These are phyloP conservation scores for Candida sp. DNA, from an alignment of 1,139 yeast genomes.

Conservation along the genomic window DNA sequence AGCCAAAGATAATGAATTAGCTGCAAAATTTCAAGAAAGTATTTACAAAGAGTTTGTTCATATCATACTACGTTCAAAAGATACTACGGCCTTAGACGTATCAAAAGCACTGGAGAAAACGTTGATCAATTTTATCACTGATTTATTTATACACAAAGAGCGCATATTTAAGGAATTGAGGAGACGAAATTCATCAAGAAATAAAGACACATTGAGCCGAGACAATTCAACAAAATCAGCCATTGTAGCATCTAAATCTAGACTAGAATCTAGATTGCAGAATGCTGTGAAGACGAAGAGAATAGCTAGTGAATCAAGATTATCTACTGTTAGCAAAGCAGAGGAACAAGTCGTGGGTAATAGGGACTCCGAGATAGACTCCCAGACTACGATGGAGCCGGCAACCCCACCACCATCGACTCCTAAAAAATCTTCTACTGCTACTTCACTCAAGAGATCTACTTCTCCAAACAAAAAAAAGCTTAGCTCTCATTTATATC, in stretches of 20 bases:
- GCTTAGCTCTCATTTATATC: conserved; percentile 22
- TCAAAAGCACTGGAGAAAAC: conserved; percentile 1
- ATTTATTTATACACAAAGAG: conserved; percentile 58
- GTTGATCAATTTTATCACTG: conserved; percentile 42
- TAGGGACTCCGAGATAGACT: conserved; percentile 5
- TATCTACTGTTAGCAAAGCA: background rate
- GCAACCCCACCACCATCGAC: conserved; percentile 17
- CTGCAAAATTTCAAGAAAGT: conserved; percentile 41
- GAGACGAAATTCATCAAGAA: conserved; percentile 30
- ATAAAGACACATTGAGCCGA: conserved; percentile 7
- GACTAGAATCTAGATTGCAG: conserved; percentile 31
- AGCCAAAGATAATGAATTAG: conserved; percentile 29
- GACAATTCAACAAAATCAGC: conserved; percentile 9
- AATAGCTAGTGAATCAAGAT: conserved; percentile 1
- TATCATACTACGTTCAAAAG: conserved; percentile 58
- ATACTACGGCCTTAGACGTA: background rate
- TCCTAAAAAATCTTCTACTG: conserved; percentile 16
- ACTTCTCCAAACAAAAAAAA: conserved; percentile 40
- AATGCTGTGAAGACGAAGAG: conserved; percentile 18
- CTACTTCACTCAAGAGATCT: conserved; percentile 29
- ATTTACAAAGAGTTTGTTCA: conserved; percentile 67
- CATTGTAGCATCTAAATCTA: conserved; percentile 19
- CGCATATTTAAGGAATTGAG: conserved; percentile 47
- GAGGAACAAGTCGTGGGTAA: background rate
- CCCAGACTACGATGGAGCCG: conserved; percentile 2